Evolutionary conservation across 2,329 filamentous ascomycete genomes (phyloP).

Genomic region (Apiospora hydei): DNA sequence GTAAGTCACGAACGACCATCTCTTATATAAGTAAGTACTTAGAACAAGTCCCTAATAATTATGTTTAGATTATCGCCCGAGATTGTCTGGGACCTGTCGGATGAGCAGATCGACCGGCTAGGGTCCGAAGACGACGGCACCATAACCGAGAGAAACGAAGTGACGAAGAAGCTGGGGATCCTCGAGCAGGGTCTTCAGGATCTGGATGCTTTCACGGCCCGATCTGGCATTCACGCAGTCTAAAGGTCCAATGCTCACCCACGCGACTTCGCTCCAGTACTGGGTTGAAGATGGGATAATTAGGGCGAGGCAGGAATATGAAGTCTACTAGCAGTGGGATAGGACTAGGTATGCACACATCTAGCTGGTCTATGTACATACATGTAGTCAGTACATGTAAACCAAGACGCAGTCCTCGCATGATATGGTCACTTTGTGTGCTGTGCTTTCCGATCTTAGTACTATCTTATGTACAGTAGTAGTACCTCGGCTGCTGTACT

Average conservation of each 20-base stretch:
- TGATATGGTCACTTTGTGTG: no score
- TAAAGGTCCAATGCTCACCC: no score
- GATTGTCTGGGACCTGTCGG: conserved; percentile 37
- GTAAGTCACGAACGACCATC: conserved; percentile 24
- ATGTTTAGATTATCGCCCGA: conserved; percentile 34
- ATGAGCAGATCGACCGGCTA: conserved; percentile 34
- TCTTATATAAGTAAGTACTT: neutral
- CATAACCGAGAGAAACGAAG: conserved; percentile 32
- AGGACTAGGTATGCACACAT: no score
- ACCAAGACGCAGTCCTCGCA: no score
- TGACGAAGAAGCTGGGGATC: conserved; percentile 33
- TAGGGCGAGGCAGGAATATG: no score
- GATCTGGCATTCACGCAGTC: conserved; percentile 29
- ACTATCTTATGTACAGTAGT: no score
- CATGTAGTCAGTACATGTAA: no score
- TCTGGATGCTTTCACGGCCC: conserved; percentile 37
- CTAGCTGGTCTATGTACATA: no score
- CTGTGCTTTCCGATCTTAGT: no score
- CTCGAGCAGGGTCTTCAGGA: conserved; percentile 37
- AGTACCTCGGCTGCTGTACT: neutral
- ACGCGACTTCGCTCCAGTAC: no score
- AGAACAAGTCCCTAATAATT: neutral
- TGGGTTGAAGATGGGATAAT: no score
- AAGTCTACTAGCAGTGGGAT: no score
- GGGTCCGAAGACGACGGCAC: conserved; percentile 37